Evolutionary conservation across 768 basidiomycete genomes (phyloP), one percentile per base, ranked within the genome.

Genomic region (Rhodocollybia butyracea): DNA sequence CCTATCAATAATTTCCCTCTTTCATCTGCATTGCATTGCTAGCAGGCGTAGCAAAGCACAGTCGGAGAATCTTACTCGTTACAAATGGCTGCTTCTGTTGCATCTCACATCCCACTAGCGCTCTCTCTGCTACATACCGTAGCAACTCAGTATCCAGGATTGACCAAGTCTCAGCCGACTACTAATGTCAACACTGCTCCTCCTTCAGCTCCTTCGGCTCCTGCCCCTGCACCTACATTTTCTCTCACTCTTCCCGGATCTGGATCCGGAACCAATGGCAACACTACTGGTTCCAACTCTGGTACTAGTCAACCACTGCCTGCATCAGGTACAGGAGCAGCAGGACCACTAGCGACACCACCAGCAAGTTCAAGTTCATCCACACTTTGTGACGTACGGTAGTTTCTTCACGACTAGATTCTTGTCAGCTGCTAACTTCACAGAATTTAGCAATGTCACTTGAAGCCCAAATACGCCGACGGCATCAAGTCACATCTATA

Each of bases 391-490:
- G 76, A 83, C 60, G 83, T 85, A 62, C 54, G 76, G 68, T 12
- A 22, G 45, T 21, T 22, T 27, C 45, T 57, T 7, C 47, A 57
- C 39, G 47, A n/a, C 57, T 43, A 32, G 46, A 19, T 51, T n/a
- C 36, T 51, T 56, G 1, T 10, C 6, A n/a, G 19, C 10, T n/a
- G 5, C 29, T 11, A 11, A 34, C 43, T 50, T 24, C 60, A 38
- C 57, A 41, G 41, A 56, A 42, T 45, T n/a, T 47, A 86, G 85
- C 70, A 74, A 39, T 87, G 85, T 63, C 78, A 81, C 55, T 58
- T 70, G 31, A 76, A 79, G 46, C 82, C 83, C 22, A 86, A 81
- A 60, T 77, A 78, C 61, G 71, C 72, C 59, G 84, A 85, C 57
- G 81, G 82, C 12, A 70, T 66, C 45, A 82, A 78, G 63, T 77